Evolutionary conservation across 257 asterid genomes (phyloP), one percentile per base, ranked within the genome.

Genomic region (Jasminum sambac): DNA sequence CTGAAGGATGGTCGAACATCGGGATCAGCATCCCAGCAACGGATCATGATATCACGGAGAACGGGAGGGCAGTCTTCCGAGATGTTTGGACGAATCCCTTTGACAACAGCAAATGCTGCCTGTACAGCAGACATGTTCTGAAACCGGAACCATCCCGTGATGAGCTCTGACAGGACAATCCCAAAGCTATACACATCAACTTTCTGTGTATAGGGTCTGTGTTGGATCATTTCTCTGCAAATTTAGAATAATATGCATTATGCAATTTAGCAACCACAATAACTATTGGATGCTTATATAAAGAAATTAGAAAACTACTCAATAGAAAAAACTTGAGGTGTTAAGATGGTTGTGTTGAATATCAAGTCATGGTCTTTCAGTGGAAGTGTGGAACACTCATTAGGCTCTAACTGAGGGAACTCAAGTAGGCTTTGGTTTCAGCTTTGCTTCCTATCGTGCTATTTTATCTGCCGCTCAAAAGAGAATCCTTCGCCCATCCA

Each of bases 201-300:
- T 81, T 95, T 95, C 68, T 95, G 99, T 17, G 96, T 91, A 69
- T 95, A 95, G 5, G 93, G 90, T 88, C 99, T 82, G 61, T 95
- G 99, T 86, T 95, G 99, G 81, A 95, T 95, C 98, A 95, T 95
- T 79, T 95, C 99, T 78, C 99, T 95, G 94, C 81, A 85, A 69
- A 72, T 68, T 37, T 77, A 64, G 57, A 72, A 50, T 5, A 66
- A 24, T 75, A 64, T 57, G 48, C 66, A 64, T 37, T 65, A n/a
- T n/a, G n/a, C 72, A 74, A n/a, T n/a, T n/a, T n/a, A 74, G 75
- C 46, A 70, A 25, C 68, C 50, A 44, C 5, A 61, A 9, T 52
- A 52, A 52, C 8, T 2, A 19, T 52, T 52, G 60, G 2, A 16
- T 48, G 7, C 58, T 17, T 2, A n/a, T 2, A n/a, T 0, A 52